Percentiles rank a stretch among this genome's conserved stretches.
Conservation (phyloP, 1,284 basidiomycete genomes). For the Boletus albobrunnescens region DNA sequence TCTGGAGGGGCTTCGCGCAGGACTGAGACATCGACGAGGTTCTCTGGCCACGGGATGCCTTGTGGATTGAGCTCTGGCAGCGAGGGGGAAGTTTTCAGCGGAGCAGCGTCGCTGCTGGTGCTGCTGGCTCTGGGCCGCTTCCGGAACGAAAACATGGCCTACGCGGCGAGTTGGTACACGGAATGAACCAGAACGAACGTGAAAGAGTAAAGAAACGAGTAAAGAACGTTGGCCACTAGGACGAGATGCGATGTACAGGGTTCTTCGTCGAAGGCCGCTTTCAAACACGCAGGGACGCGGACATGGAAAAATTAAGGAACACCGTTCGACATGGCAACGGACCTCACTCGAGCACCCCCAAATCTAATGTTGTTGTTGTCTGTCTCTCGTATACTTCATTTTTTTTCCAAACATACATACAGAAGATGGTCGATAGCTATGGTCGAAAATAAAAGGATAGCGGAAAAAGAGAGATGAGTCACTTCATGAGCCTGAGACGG, state of each 20-base stretch:
- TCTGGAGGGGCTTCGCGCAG: constrained; percentile 46
- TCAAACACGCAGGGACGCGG: constrained; percentile 11
- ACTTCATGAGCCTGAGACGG: constrained; percentile 17
- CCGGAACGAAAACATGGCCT: constrained; percentile 68
- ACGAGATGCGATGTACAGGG: constrained; percentile 14
- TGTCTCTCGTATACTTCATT: constrained; percentile 16
- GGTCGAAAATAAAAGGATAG: constrained; percentile 14
- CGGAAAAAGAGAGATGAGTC: constrained; percentile 9
- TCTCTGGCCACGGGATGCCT: constrained; percentile 76
- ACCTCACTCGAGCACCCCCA: background rate
- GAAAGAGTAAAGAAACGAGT: constrained; percentile 12
- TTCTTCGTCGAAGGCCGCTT: constrained; percentile 19
- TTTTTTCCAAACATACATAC: constrained; percentile 35
- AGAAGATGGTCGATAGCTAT: constrained; percentile 31
- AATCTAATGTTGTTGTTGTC: too few relatives aligned
- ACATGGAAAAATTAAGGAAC: constrained; percentile 25
- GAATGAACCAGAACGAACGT: constrained; percentile 26
- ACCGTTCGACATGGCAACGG: constrained; percentile 27
- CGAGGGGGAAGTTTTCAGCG: constrained; percentile 56
- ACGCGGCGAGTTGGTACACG: constrained; percentile 19
- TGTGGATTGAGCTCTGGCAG: constrained; percentile 68
- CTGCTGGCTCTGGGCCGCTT: constrained; percentile 45
- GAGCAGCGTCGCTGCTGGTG: constrained; percentile 40
- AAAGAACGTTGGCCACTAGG: constrained; percentile 21
- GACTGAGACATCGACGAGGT: constrained; percentile 65